Evolutionary conservation across 306 rosid species (phyloP).

Genomic region (Cicer yamashitae): DNA sequence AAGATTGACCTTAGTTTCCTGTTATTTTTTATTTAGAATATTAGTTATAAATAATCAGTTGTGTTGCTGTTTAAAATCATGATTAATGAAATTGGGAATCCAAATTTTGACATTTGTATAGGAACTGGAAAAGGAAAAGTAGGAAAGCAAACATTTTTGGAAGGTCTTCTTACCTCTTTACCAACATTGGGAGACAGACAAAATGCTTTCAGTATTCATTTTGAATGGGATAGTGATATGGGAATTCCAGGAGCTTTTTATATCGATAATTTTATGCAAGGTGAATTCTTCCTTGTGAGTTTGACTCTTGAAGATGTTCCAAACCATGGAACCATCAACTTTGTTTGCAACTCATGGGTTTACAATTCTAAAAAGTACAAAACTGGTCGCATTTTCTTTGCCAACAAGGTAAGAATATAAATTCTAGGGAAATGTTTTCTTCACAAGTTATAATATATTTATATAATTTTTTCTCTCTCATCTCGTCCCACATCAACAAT

Average conservation of each 20-base stretch:
- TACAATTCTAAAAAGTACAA: slow-evolving; percentile 47
- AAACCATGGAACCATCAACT: slow-evolving; percentile 45
- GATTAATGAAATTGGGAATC: background rate
- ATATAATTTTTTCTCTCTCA: too few species aligned
- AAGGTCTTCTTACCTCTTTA: slow-evolving; percentile 47
- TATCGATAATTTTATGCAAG: slow-evolving; percentile 48
- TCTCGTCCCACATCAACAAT: too few species aligned
- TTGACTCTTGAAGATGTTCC: slow-evolving; percentile 63
- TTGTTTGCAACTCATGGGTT: slow-evolving; percentile 73
- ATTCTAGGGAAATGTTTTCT: too few species aligned
- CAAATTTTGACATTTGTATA: background rate
- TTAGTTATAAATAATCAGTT: background rate
- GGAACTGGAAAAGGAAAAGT: slow-evolving; percentile 55
- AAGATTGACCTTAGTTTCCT: too few species aligned
- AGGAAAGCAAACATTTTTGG: slow-evolving; percentile 53
- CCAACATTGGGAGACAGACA: slow-evolving; percentile 49
- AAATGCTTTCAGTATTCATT: slow-evolving; percentile 46
- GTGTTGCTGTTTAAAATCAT: background rate
- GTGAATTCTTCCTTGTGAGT: slow-evolving; percentile 61
- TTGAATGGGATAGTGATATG: slow-evolving; percentile 52
- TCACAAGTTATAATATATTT: too few species aligned
- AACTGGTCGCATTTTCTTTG: slow-evolving; percentile 62
- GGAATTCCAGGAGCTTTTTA: slow-evolving; percentile 67
- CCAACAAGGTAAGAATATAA: slow-evolving; percentile 54
- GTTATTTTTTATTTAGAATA: background rate